These are phyloP conservation scores for Debaryomyces sp. DNA, from an alignment of 1,139 yeast genomes.

Conservation along the genomic window DNA sequence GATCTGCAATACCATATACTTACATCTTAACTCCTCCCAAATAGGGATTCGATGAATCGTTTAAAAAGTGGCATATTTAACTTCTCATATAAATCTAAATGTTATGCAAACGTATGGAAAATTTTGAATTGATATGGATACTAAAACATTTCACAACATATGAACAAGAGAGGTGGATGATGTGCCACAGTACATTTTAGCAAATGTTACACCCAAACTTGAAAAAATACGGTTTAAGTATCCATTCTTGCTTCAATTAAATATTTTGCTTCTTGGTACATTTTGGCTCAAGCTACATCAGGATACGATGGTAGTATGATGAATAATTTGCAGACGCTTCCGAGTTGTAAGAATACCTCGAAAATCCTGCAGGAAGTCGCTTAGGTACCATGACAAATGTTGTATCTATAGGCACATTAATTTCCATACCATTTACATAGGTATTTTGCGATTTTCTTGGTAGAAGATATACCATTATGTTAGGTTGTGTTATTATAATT, in stretches of 20 bases:
- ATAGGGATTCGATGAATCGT: too few species aligned
- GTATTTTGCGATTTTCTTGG: constrained; percentile 29
- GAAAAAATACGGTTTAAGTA: background rate
- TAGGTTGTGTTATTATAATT: constrained; percentile 27
- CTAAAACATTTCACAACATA: too few species aligned
- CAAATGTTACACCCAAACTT: background rate
- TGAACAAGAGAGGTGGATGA: too few species aligned
- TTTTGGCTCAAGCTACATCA: constrained; percentile 14
- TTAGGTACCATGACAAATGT: constrained; percentile 20
- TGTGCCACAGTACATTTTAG: background rate
- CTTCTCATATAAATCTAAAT: too few species aligned
- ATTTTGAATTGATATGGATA: too few species aligned
- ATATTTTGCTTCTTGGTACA: background rate
- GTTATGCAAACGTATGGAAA: too few species aligned
- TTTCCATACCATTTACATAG: constrained; percentile 26
- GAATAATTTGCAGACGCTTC: constrained; percentile 18
- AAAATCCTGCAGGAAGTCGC: constrained; percentile 16
- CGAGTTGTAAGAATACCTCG: constrained; percentile 15
- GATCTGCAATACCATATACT: too few species aligned
- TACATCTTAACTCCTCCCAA: too few species aligned
- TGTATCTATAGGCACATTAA: constrained; percentile 16
- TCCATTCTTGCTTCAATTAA: background rate
- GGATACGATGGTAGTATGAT: constrained; percentile 19
- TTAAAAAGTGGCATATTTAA: too few species aligned
- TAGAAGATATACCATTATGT: background rate